Evolutionary conservation across 2,329 filamentous ascomycete genomes (phyloP), one percentile per base, ranked within the genome.

Genomic region (Zymoseptoria ardabiliae): DNA sequence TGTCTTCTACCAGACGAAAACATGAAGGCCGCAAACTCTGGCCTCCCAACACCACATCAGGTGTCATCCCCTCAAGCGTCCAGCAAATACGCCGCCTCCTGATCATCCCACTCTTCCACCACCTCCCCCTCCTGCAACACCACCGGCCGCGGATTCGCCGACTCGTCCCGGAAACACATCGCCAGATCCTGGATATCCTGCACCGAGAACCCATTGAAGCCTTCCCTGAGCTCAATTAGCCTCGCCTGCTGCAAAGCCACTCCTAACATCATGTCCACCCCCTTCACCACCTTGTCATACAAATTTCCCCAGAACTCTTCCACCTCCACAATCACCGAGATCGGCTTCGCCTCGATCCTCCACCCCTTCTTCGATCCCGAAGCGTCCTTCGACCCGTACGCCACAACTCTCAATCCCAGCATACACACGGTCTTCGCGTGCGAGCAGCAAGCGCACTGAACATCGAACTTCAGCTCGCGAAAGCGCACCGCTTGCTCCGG

Each of bases 1-100:
- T 48, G 69, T 71, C 21, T 68, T 62, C 55, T 68, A 67, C 56
- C 58, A 54, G 22, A 50, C 53, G 35, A 54, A 57, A 50, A 45
- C 53, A 20, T 60, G 58, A 62, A 13, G 13, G 19, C 10, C 20
- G 25, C 25, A 35, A 20, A 2, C 8, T 21, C 11, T 35, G 52
- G 28, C 52, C 21, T n/a, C 41, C n/a, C 21, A 49, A 35, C 19
- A 56, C 45, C 41, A n/a, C 20, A 35, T 6, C 54, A 49, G 20
- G 6, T 22, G 48, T 30, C 28, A n/a, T 11, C 9, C 10, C 20
- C 20, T 13, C 10, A 30, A 11, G 20, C 25, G 21, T 20, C 19
- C 6, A 54, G 6, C 53, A 30, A 45, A n/a, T 25, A 19, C 28
- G 13, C 11, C 53, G 23, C 23, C 19, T 49, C 45, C 4, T 55